A percentile compares a stretch with the other conserved stretches of the same genome.
Conservation (phyloP, 2,329 filamentous ascomycete genomes). For the Pseudopithomyces maydicus region DNA sequence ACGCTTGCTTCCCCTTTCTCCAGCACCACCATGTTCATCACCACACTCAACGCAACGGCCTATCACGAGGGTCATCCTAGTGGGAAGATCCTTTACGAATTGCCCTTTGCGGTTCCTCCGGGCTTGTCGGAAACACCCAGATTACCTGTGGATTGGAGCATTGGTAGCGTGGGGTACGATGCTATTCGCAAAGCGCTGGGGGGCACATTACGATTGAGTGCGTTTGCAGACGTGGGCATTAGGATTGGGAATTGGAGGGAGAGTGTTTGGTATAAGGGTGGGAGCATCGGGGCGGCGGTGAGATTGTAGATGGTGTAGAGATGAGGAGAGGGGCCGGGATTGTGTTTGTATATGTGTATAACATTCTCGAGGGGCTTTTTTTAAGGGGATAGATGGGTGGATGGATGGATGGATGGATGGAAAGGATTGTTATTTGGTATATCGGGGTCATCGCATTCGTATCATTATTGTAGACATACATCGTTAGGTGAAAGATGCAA, state of each 20-base stretch:
- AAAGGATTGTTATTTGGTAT: not conserved
- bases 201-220: conserved; percentile 77
- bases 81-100: conserved; percentile 75
- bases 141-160: conserved; percentile 80
- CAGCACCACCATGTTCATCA: conserved; percentile 75
- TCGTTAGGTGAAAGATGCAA: no score
- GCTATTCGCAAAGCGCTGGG: conserved; percentile 80
- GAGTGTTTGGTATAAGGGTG: conserved; percentile 56
- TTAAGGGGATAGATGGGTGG: not conserved
- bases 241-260: conserved; percentile 77
- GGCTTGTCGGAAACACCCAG: conserved; percentile 74
- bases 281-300: conserved; percentile 54
- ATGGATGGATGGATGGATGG: not conserved
- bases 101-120: conserved; percentile 77
- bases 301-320: conserved; percentile 46
- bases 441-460: no score
- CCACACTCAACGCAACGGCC: conserved; percentile 81
- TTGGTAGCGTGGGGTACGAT: conserved; percentile 80
- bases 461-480: no score
- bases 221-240: conserved; percentile 75
- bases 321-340: not conserved
- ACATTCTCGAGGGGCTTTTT: not conserved
- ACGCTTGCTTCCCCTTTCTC: conserved; percentile 78
- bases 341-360: not conserved
- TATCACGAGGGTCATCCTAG: conserved; percentile 81